Evolutionary conservation across 495 filamentous ascomycete species (phyloP), one percentile per base, ranked within the genome.

Genomic region (Podospora appendiculata): DNA sequence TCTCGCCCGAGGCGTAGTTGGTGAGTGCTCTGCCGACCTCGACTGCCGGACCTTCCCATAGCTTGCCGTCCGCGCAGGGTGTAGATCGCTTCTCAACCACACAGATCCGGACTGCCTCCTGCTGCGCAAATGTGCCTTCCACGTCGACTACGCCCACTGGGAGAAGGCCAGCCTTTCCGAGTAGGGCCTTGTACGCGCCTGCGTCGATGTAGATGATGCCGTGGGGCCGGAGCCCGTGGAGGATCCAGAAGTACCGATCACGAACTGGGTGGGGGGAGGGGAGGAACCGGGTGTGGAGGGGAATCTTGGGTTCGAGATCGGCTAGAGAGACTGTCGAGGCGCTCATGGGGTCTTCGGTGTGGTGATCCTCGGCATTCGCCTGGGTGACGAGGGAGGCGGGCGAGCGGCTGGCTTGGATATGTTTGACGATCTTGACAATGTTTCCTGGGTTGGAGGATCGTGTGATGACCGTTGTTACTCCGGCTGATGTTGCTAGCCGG

Each of bases 211-310:
- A 96, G 7, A 98, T 58, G 12, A 85, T 96, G 1, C 93, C 93
- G 57, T 93, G 89, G 3, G 94, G 88, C 4, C 85, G 84, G n/a
- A 97, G 80, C 25, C 93, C 93, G 62, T 98, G 87, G 0, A 97
- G 82, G 45, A 98, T 82, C 93, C 94, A 97, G 77, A 98, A 96
- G 58, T 90, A 88, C 44, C 90, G 85, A 58, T 95, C 93, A 40
- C 89, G 84, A 25, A 98, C 90, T 0, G 92, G 89, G 19, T 87
- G 80, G 1, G 81, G 76, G n/a, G 88, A 89, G 5, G 90, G 89
- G 13, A 95, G 78, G 70, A 98, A 98, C 49, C 93, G 84, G 12
- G 93, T 98, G 58, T 98, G 93, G 0, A 96, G 74, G 1, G 91
- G 91, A 52, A 62, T 62, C 12, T 45, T 41, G 41, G 45, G 62